Evolutionary conservation across 2,329 filamentous ascomycete genomes (phyloP).

Genomic region (Xylaria hypoxylon): DNA sequence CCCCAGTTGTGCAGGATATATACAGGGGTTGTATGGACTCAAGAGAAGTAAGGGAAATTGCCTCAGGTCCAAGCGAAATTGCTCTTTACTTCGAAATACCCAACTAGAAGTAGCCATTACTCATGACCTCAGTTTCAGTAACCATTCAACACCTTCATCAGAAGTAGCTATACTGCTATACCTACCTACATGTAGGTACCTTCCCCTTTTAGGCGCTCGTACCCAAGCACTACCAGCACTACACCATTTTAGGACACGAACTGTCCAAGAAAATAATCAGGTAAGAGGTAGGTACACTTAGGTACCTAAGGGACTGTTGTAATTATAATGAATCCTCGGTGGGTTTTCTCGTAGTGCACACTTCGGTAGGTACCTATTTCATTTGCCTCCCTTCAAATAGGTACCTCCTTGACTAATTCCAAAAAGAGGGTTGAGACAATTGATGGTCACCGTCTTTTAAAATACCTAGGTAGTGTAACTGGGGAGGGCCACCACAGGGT

Average conservation of each 20-base stretch:
- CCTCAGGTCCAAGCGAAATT: constrained; percentile 49
- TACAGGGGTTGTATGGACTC: constrained; percentile 38
- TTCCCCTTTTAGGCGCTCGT: constrained; percentile 1
- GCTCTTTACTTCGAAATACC: constrained; percentile 10
- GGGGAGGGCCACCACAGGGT: too few relatives aligned
- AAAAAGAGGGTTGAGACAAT: background rate
- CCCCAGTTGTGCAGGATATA: constrained; percentile 13
- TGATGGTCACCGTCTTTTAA: background rate
- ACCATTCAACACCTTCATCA: too few relatives aligned
- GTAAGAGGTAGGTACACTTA: too few relatives aligned
- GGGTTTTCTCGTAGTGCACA: background rate
- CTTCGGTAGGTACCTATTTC: too few relatives aligned
- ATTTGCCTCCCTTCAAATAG: constrained; percentile 9
- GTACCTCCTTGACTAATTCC: background rate
- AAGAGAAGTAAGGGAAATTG: constrained; percentile 44
- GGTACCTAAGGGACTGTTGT: too few relatives aligned
- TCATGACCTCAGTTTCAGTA: background rate
- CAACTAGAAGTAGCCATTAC: constrained; percentile 7
- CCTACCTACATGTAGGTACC: background rate
- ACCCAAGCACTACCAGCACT: background rate
- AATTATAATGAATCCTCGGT: too few relatives aligned
- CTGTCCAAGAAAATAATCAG: constrained; percentile 1
- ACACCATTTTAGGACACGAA: constrained; percentile 7
- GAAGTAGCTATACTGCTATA: constrained; percentile 4
- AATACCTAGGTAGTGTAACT: too few relatives aligned